phyloP scores from a whole-genome alignment of 225 moss, liverwort and hornwort genomes.

The Polytrichum formosum region DNA sequence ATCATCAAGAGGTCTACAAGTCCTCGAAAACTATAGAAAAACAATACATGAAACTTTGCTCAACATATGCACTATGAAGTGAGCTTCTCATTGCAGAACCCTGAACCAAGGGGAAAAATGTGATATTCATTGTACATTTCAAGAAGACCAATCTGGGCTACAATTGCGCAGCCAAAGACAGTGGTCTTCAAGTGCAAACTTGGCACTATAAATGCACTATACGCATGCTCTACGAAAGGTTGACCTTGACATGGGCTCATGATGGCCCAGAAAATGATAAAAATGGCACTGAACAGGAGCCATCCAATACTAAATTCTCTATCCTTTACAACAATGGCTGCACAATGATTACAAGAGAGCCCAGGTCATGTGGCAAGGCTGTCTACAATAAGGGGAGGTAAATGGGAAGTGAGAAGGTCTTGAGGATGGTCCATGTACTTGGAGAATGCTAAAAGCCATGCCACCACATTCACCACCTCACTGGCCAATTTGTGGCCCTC shows the following conservation, averaged over 20 bases:
- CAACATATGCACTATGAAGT: no score
- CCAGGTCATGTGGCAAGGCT: conserved; percentile 35
- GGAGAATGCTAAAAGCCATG: conserved; percentile 80
- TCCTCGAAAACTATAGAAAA: no score
- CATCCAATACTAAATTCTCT: not conserved
- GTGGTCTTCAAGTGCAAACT: not conserved
- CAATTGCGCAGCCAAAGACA: conserved; percentile 24
- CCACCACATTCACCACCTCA: conserved; percentile 77
- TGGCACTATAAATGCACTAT: not conserved
- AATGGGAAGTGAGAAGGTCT: conserved; percentile 64
- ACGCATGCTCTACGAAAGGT: not conserved
- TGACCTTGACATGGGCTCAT: not conserved
- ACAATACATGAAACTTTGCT: no score
- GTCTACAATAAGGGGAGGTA: conserved; percentile 76
- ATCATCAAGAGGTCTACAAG: no score
- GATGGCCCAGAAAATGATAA: not conserved
- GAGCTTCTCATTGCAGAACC: no score
- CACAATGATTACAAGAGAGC: conserved; percentile 12
- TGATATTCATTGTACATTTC: conserved; percentile 16
- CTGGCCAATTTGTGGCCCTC: conserved; percentile 48
- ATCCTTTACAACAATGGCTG: conserved; percentile 1
- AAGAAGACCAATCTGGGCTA: conserved; percentile 32
- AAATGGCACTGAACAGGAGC: not conserved
- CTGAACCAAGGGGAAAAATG: not conserved
- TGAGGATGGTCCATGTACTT: conserved; percentile 73